Percentiles rank a stretch among this genome's conserved stretches.
Conservation (phyloP, 176 grass and related monocot species). For the Musa troglodytarum region DNA sequence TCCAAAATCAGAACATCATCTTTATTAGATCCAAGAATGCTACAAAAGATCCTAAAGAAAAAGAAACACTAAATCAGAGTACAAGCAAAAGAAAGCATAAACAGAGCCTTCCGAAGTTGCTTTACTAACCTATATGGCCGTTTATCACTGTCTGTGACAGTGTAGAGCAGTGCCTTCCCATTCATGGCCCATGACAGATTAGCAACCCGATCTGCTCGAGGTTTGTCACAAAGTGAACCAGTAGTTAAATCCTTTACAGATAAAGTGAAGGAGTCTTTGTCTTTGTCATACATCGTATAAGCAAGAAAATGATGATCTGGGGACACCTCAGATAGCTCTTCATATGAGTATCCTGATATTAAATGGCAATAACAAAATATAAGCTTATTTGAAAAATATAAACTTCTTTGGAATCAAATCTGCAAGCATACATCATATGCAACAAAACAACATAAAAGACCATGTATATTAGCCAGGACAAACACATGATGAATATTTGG, state of each 20-base stretch:
- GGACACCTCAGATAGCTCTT: conserved; percentile 91
- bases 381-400: not conserved
- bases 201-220: conserved; percentile 54
- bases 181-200: conserved; percentile 90
- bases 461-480: not conserved
- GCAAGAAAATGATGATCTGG: conserved; percentile 78
- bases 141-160: conserved; percentile 71
- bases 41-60: conserved; percentile 67
- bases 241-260: conserved; percentile 70
- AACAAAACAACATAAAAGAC: not conserved
- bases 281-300: conserved; percentile 96
- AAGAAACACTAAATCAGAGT: conserved; percentile 10
- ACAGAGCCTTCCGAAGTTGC: conserved; percentile 12
- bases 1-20: conserved; percentile 80
- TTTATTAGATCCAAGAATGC: conserved; percentile 71
- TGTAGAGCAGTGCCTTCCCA: conserved; percentile 70
- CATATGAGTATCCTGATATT: conserved; percentile 72
- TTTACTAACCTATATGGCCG: conserved; percentile 69
- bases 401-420: not conserved
- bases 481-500: too few species aligned
- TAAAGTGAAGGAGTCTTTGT: conserved; percentile 81
- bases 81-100: conserved; percentile 13
- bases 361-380: not conserved
- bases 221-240: conserved; percentile 60
- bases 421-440: not conserved